Conservation (phyloP, 2,329 filamentous ascomycete genomes). For the Curvularia sp. region DNA sequence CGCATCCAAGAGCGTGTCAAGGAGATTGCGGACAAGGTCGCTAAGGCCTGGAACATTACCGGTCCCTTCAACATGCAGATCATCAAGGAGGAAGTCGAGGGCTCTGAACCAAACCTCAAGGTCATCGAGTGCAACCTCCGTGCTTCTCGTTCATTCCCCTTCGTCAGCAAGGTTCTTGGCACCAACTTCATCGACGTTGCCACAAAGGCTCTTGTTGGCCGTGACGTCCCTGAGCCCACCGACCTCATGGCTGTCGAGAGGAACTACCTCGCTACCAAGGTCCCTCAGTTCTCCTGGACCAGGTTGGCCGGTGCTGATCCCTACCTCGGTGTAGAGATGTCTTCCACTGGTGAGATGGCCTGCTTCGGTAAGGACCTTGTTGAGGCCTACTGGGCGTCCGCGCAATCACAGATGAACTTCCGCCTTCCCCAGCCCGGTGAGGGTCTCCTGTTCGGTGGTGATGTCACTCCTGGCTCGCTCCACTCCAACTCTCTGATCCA, state of each 20-base stretch:
- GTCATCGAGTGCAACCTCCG: slow-evolving; percentile 99
- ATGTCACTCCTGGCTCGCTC: slow-evolving; percentile 59
- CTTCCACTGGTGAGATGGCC: slow-evolving; percentile 95
- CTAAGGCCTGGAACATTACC: slow-evolving; percentile 95
- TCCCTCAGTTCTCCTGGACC: slow-evolving; percentile 99
- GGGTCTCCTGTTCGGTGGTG: slow-evolving; percentile 92
- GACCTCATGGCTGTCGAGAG: slow-evolving; percentile 91
- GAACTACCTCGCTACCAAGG: slow-evolving; percentile 95
- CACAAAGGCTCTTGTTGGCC: slow-evolving; percentile 87
- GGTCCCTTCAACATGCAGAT: slow-evolving; percentile 99
- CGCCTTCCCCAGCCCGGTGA: slow-evolving; percentile 92
- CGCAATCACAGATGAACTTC: slow-evolving; percentile 99
- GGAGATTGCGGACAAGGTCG: slow-evolving; percentile 95
- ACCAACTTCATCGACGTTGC: slow-evolving; percentile 97
- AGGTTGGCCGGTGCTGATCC: slow-evolving; percentile 96
- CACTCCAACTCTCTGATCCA: slow-evolving; percentile 71
- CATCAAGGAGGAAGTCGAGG: slow-evolving; percentile 86
- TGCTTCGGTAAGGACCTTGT: slow-evolving; percentile 97
- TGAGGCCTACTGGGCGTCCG: slow-evolving; percentile 96
- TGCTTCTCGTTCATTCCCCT: slow-evolving; percentile 96
- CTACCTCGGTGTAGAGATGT: slow-evolving; percentile 98
- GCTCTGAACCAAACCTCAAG: slow-evolving; percentile 79
- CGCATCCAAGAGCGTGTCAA: slow-evolving; percentile 84
- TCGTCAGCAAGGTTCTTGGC: slow-evolving; percentile 95
- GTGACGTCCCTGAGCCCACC: slow-evolving; percentile 80